Evolutionary conservation across 805 yeast species (phyloP).

Genomic region (Spathaspora hagerdaliae): DNA sequence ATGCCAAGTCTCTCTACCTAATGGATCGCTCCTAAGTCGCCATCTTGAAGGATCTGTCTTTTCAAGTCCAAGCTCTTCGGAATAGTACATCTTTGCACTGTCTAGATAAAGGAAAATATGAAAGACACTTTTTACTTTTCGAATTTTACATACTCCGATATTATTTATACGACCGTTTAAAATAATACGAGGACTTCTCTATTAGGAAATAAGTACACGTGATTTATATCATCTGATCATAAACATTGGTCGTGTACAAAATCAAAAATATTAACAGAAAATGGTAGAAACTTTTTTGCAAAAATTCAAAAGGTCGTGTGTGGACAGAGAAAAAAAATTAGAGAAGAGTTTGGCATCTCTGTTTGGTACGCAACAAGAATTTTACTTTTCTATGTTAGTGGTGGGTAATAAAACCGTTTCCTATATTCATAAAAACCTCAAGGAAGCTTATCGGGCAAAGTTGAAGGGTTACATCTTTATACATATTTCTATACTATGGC

Average conservation of each 20-base stretch:
- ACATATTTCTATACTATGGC: constrained; percentile 12
- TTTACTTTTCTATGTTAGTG: no score
- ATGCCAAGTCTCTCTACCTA: constrained; percentile 84
- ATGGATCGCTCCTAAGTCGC: constrained; percentile 65
- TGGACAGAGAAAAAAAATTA: no score
- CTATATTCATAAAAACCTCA: no score
- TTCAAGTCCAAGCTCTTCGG: constrained; percentile 67
- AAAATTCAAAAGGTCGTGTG: no score
- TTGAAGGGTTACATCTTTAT: not conserved
- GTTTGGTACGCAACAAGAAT: no score
- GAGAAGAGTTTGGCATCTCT: no score
- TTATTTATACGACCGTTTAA: not conserved
- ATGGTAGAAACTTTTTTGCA: no score
- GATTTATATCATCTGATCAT: not conserved
- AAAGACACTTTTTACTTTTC: no score
- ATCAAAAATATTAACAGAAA: not conserved
- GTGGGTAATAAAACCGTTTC: no score
- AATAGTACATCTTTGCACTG: constrained; percentile 36
- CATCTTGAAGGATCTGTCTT: constrained; percentile 69
- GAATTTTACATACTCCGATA: no score
- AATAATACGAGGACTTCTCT: not conserved
- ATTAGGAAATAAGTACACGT: not conserved
- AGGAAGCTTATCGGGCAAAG: no score
- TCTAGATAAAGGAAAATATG: no score
- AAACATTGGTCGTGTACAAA: constrained; percentile 1